Percentiles rank a stretch among this genome's conserved stretches.
These are phyloP conservation scores for Diospyros lotus DNA, from an alignment of 148 eudicot species.

Conservation along the genomic window DNA sequence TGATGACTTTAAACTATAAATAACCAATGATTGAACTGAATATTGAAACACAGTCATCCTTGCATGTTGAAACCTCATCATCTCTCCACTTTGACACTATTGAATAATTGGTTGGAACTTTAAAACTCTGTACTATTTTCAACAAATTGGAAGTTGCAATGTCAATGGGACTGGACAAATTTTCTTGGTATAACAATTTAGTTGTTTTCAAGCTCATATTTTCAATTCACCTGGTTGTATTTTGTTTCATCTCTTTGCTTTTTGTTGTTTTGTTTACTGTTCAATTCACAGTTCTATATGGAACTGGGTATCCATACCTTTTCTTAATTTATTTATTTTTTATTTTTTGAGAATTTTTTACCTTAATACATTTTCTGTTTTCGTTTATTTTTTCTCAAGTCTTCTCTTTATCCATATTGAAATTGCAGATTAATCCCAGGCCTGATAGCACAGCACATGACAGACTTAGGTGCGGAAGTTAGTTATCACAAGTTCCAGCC, in stretches of 20 bases:
- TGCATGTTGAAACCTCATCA: not conserved
- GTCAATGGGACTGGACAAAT: not conserved
- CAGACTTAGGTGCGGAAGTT: constrained; percentile 82
- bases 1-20: not conserved
- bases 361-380: not conserved
- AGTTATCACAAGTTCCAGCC: constrained; percentile 63
- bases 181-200: not conserved
- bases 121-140: not conserved
- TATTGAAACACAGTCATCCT: not conserved
- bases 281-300: not conserved
- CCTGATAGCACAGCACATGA: constrained; percentile 51
- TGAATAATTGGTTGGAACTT: not conserved
- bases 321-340: not conserved
- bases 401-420: not conserved
- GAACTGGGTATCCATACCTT: not conserved
- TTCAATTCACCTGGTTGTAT: not conserved
- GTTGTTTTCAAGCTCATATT: not conserved
- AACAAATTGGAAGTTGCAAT: not conserved
- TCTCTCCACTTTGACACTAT: not conserved
- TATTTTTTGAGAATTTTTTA: not conserved
- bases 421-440: constrained; percentile 60
- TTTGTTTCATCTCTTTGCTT: not conserved
- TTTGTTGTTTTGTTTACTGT: not conserved
- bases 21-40: not conserved
- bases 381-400: not conserved